phyloP scores from a whole-genome alignment of 305 asterid genomes.

The Fraxinus platypoda region DNA sequence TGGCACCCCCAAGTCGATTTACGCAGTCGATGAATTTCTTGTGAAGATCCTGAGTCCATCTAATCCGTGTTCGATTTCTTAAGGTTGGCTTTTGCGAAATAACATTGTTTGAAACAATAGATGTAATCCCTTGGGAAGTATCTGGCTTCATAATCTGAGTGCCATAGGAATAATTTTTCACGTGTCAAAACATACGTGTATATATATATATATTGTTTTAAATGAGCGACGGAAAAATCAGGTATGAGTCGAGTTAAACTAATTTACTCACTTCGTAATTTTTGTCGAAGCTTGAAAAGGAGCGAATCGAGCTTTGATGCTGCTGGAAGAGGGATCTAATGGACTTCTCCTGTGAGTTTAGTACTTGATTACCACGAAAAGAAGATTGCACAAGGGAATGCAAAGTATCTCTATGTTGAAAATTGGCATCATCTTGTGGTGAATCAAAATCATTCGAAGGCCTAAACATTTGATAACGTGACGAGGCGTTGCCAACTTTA shows the following conservation, averaged over 20 bases:
- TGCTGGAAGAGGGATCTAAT: neutral
- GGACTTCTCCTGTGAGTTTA: neutral
- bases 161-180: slow-evolving; percentile 10
- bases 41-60: slow-evolving; percentile 51
- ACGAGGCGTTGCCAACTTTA: neutral
- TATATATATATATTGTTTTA: neutral
- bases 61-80: slow-evolving; percentile 29
- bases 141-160: slow-evolving; percentile 15
- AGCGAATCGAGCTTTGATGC: neutral
- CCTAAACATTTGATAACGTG: neutral
- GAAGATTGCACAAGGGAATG: slow-evolving; percentile 46
- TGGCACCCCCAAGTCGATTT: slow-evolving; percentile 43
- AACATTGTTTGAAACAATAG: neutral
- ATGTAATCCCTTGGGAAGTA: slow-evolving; percentile 3
- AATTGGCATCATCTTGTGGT: neutral
- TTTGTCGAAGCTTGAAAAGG: slow-evolving; percentile 11
- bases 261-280: slow-evolving; percentile 18
- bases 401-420: slow-evolving; percentile 29
- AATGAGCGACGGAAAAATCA: neutral
- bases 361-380: slow-evolving; percentile 17
- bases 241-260: neutral
- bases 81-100: slow-evolving; percentile 18
- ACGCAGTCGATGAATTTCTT: slow-evolving; percentile 35
- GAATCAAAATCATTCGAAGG: neutral
- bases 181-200: slow-evolving; percentile 7